A percentile compares a stretch with the other conserved stretches of the same genome.
Evolutionary conservation across 495 filamentous ascomycete species (phyloP).

Genomic region (Tuber indicum): DNA sequence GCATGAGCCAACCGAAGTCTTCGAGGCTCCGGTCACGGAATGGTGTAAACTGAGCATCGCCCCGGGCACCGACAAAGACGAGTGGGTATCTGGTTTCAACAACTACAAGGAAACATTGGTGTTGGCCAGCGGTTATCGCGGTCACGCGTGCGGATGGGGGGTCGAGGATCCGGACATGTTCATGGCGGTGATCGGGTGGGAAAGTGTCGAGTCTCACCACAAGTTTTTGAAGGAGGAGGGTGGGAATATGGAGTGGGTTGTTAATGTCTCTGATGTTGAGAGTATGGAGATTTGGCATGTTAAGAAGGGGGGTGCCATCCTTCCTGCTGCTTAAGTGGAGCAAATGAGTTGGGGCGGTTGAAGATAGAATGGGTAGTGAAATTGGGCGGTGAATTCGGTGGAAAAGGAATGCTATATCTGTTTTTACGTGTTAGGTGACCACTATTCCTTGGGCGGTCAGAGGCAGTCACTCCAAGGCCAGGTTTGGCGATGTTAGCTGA

Average conservation of each 20-base stretch:
- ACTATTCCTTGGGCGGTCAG: background rate
- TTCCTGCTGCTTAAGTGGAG: background rate
- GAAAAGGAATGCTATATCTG: background rate
- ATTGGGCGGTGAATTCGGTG: background rate
- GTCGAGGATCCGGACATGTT: conserved; percentile 27
- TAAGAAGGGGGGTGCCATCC: conserved; percentile 5
- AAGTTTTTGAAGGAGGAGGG: conserved; percentile 13
- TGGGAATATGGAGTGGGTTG: conserved; percentile 14
- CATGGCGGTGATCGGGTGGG: conserved; percentile 30
- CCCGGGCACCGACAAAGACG: conserved; percentile 14
- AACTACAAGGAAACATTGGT: conserved; percentile 20
- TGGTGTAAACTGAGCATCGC: conserved; percentile 14
- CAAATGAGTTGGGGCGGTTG: background rate
- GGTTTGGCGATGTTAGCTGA: too few species aligned
- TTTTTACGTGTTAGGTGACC: background rate
- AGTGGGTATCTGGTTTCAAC: conserved; percentile 10
- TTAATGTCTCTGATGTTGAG: background rate
- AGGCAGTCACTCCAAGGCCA: too few species aligned
- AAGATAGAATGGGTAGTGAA: background rate
- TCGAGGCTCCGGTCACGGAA: conserved; percentile 18
- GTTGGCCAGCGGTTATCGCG: conserved; percentile 17
- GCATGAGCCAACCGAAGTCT: conserved; percentile 15
- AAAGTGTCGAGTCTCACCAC: conserved; percentile 29
- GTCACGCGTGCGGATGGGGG: conserved; percentile 24
- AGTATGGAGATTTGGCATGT: conserved; percentile 17